Base-by-base conservation (phyloP, 179 eudicot genomes). In the Actinidia arguta region DNA sequence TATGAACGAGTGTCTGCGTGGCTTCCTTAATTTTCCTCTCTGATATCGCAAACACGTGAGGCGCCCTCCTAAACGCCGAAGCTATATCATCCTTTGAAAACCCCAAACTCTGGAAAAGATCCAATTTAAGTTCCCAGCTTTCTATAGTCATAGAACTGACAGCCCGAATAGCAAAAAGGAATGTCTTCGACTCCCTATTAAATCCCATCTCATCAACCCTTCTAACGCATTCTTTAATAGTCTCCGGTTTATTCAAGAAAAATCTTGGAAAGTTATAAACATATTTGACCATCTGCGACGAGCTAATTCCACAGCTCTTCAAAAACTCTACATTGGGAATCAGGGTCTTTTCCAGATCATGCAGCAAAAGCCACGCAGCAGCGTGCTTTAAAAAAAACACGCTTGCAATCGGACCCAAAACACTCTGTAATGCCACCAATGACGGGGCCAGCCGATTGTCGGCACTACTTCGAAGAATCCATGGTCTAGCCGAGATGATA, bases 161-260 rank as follows among this genome's bases (percentile, higher is more conserved):
- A n/a, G n/a, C n/a, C n/a, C n/a, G n/a, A n/a, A n/a, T n/a, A n/a
- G n/a, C n/a, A n/a, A n/a, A n/a, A n/a, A n/a, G n/a, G n/a, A n/a
- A n/a, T n/a, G n/a, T n/a, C n/a, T n/a, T n/a, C n/a, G 91, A 89
- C 42, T 27, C 16, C 74, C 85, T 82, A 25, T 67, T 14, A 42
- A n/a, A 85, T 24, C 88, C 86, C 82, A 89, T 63, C 62, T 89
- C 85, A 71, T 91, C 90, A 51, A 81, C 87, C 82, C 73, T 86
- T 76, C 75, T 75, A 22, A 86, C 86, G 24, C 68, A 78, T 47
- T 79, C 82, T 83, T 25, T 80, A 61, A 90, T 48, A 55, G n/a
- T 4, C 71, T 88, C 84, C 0, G 85, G 88, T 63, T 59, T 82
- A 8, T 5, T 1, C 70, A 80, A 55, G 76, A 84, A 78, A 24